Evolutionary conservation across 1,284 basidiomycete genomes (phyloP), one percentile per base, ranked within the genome.

Genomic region (Austroboletus novae-zelandiae): DNA sequence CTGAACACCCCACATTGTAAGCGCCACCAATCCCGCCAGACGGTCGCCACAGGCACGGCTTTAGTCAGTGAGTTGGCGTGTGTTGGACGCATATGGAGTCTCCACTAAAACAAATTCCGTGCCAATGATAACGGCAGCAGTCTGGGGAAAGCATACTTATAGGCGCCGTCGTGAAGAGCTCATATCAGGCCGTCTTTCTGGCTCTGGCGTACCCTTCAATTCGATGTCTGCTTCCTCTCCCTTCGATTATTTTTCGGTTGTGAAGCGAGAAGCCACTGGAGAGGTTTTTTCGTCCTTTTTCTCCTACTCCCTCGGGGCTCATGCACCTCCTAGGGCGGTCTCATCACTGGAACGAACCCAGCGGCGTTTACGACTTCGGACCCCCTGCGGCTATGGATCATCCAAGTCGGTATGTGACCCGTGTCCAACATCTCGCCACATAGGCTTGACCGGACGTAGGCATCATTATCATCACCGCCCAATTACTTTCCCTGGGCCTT

Each of bases 381-480:
- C 65, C 86, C 86, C 4, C 71, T 89, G 58, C 76, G 82, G 30
- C 68, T 88, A 63, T 89, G 86, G 79, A 85, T 89, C 60, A 76
- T 89, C 48, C 85, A 86, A 72, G 72, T 83, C 42, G 78, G 78
- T 78, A 51, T 61, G 76, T 56, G 7, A 51, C 15, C 10, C 44
- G 7, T 2, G 35, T 43, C 5, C 5, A 10, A 18, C 18, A 9
- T 9, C 4, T 10, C 4, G 2, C 29, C 31, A 4, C 25, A 10
- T 18, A 1, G 30, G 61, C 45, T 43, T 31, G 1, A 5, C 9
- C 3, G 1, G 6, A 5, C n/a, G 18, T 39, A 79, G 77, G 75
- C 15, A 74, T 86, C 52, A 87, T 89, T 67, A 75, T 89, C 57
- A 64, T 77, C 46, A 79, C 81, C 60, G 83, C 83, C 1, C 84